A percentile compares a stretch with the other conserved stretches of the same genome.
Evolutionary conservation across 2,329 filamentous ascomycete species (phyloP).

Genomic region (Chrysoporthe deuterocubensis): DNA sequence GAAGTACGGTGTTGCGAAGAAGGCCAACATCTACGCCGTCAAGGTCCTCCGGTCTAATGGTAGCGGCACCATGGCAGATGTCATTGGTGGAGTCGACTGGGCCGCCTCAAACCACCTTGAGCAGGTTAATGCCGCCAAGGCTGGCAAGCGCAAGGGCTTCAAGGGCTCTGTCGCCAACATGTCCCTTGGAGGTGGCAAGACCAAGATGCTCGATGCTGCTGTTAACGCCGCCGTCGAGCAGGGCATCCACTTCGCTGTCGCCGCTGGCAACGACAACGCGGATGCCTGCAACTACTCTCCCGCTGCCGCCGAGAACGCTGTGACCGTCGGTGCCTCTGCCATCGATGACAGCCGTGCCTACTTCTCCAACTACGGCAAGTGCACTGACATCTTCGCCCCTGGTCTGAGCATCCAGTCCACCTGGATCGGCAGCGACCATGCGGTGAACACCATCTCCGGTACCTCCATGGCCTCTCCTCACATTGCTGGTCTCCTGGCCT

Average conservation of each 20-base stretch:
- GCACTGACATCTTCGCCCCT: slow-evolving; percentile 98
- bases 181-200: slow-evolving; percentile 98
- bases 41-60: slow-evolving; percentile 98
- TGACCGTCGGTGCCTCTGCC: slow-evolving; percentile 95
- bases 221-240: slow-evolving; percentile 92
- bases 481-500: slow-evolving; percentile 93
- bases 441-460: slow-evolving; percentile 98
- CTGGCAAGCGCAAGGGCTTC: slow-evolving; percentile 91
- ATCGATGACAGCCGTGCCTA: slow-evolving; percentile 95
- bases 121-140: slow-evolving; percentile 78
- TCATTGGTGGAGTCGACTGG: slow-evolving; percentile 97
- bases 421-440: slow-evolving; percentile 96
- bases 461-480: slow-evolving; percentile 99
- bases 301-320: slow-evolving; percentile 85
- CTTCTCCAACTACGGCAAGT: slow-evolving; percentile 99
- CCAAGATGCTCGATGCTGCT: slow-evolving; percentile 83
- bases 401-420: slow-evolving; percentile 97
- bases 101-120: slow-evolving; percentile 80
- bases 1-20: slow-evolving; percentile 99
- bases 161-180: slow-evolving; percentile 99
- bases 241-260: slow-evolving; percentile 96
- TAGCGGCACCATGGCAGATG: slow-evolving; percentile 97
- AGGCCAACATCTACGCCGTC: slow-evolving; percentile 94
- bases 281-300: slow-evolving; percentile 99
- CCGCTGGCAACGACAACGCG: slow-evolving; percentile 97